Percentiles rank a stretch among this genome's conserved stretches.
phyloP scores from a whole-genome alignment of 208 protist genomes.

The Acanthamoeba divionensis region DNA sequence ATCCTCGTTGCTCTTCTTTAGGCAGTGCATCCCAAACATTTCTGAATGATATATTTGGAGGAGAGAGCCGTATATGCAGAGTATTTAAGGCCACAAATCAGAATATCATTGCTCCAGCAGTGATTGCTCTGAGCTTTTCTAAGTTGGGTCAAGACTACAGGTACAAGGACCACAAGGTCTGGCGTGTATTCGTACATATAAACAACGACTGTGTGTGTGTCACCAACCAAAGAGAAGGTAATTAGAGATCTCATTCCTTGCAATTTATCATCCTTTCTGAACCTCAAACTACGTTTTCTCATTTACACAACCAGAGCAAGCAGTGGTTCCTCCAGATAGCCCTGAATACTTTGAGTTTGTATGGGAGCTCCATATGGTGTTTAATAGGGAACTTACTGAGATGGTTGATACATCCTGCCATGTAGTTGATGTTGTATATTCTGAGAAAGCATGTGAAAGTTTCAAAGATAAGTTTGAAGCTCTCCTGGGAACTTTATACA shows the following conservation, averaged over 20 bases:
- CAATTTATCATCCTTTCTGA: no score
- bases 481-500: neutral
- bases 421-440: neutral
- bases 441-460: neutral
- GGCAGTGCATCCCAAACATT: neutral
- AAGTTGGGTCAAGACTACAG: neutral
- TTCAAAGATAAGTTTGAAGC: conserved; percentile 20
- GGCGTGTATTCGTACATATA: conserved; percentile 1
- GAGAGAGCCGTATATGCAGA: neutral
- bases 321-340: neutral
- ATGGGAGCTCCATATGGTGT: neutral
- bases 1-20: neutral
- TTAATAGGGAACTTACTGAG: neutral
- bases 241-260: neutral
- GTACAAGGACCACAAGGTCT: conserved; percentile 6
- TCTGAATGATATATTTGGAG: neutral
- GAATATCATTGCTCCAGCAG: conserved; percentile 16
- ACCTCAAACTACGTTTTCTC: no score
- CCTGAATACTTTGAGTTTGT: conserved; percentile 23
- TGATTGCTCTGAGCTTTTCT: conserved; percentile 4
- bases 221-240: conserved; percentile 11
- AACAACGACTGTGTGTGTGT: neutral
- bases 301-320: neutral
- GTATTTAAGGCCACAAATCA: neutral
- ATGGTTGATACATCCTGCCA: neutral